Percentiles rank a stretch among this genome's conserved stretches.
phyloP scores from a whole-genome alignment of 192 early-diverging fungal species.

The Coemansia pectinata region DNA sequence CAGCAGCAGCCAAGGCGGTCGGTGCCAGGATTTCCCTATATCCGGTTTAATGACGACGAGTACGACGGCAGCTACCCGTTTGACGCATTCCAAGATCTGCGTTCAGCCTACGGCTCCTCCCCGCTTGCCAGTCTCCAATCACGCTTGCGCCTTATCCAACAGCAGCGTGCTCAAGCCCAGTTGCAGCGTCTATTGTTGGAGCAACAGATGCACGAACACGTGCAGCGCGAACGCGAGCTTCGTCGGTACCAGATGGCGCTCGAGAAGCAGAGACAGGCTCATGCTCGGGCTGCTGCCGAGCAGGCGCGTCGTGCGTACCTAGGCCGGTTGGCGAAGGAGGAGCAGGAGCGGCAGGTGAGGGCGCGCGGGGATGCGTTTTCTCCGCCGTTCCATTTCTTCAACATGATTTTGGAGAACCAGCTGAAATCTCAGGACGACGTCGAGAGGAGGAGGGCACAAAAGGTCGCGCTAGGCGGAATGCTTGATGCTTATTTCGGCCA shows the following conservation, averaged over 20 bases:
- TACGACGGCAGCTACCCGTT: slow-evolving; percentile 51
- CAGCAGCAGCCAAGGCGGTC: slow-evolving; percentile 14
- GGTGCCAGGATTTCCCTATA: slow-evolving; percentile 46
- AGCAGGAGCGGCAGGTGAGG: slow-evolving; percentile 17
- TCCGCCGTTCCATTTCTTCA: slow-evolving; percentile 47
- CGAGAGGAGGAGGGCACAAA: slow-evolving; percentile 37
- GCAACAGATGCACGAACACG: slow-evolving; percentile 28
- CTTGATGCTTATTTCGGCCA: slow-evolving; percentile 40
- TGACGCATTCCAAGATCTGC: slow-evolving; percentile 50
- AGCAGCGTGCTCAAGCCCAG: slow-evolving; percentile 35
- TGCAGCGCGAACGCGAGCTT: slow-evolving; percentile 28
- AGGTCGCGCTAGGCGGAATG: slow-evolving; percentile 19
- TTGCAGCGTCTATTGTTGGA: slow-evolving; percentile 27
- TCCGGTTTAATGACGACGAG: slow-evolving; percentile 43
- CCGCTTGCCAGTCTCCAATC: slow-evolving; percentile 30
- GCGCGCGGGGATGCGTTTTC: slow-evolving; percentile 8
- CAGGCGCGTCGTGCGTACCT: slow-evolving; percentile 25
- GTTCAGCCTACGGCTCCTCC: slow-evolving; percentile 32
- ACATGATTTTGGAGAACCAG: slow-evolving; percentile 38
- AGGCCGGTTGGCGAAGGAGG: slow-evolving; percentile 17
- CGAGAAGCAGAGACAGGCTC: slow-evolving; percentile 25
- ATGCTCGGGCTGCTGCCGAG: slow-evolving; percentile 18
- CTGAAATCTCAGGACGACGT: slow-evolving; percentile 34
- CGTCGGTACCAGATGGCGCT: slow-evolving; percentile 21
- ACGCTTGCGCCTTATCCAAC: slow-evolving; percentile 31